Percentiles rank a stretch among this genome's conserved stretches.
Conservation (phyloP, 768 basidiomycete species). For the Phaeotremella skinneri region DNA sequence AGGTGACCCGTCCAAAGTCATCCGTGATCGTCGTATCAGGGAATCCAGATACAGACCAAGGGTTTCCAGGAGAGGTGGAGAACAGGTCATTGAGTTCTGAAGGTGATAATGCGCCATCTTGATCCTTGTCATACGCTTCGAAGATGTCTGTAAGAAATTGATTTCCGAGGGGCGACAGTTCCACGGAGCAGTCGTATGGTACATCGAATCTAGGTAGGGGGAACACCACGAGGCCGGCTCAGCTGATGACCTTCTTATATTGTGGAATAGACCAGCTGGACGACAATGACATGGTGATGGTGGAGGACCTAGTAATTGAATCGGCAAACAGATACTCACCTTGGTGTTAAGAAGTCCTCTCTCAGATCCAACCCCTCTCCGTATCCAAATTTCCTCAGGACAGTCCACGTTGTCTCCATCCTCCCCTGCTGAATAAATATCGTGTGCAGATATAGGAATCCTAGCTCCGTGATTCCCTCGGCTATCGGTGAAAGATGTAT, state of each 20-base stretch:
- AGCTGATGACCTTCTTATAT: no score
- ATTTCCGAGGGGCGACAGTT: slow-evolving; percentile 88
- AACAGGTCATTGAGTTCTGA: slow-evolving; percentile 83
- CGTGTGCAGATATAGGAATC: slow-evolving; percentile 91
- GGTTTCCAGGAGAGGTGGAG: slow-evolving; percentile 91
- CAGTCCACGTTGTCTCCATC: slow-evolving; percentile 96
- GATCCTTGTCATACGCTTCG: slow-evolving; percentile 95
- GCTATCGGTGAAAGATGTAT: slow-evolving; percentile 35
- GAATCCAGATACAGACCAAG: slow-evolving; percentile 90
- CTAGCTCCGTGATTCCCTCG: slow-evolving; percentile 79
- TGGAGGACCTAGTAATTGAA: no score
- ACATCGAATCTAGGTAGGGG: slow-evolving; percentile 93
- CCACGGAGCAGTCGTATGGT: slow-evolving; percentile 87
- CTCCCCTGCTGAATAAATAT: slow-evolving; percentile 94
- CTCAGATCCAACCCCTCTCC: slow-evolving; percentile 87
- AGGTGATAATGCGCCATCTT: slow-evolving; percentile 85
- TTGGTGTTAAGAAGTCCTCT: slow-evolving; percentile 82
- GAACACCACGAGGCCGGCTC: no score
- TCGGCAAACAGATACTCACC: slow-evolving; percentile 60
- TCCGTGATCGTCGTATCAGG: slow-evolving; percentile 85
- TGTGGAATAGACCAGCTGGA: no score
- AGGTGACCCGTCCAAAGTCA: slow-evolving; percentile 83
- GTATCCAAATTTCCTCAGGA: slow-evolving; percentile 90
- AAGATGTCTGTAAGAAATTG: slow-evolving; percentile 97
- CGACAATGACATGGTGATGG: no score